These are phyloP conservation scores for Phaeophleospora eucalypticola DNA, from an alignment of 2,329 filamentous ascomycete species.

Conservation along the genomic window DNA sequence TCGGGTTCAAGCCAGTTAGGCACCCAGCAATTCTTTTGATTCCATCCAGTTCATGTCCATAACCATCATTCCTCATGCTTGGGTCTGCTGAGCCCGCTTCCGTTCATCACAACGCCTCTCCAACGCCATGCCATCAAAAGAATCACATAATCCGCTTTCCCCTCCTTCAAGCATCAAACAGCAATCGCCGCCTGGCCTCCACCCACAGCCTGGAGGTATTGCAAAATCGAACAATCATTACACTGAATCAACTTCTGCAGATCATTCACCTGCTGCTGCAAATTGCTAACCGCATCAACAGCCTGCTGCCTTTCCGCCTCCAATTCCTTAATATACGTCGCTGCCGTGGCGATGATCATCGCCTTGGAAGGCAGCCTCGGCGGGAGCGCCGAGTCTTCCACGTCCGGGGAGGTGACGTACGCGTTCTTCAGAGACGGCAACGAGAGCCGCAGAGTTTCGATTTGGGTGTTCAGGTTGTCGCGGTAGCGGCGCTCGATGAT, in stretches of 20 bases:
- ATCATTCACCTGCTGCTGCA: constrained; percentile 39
- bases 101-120: background rate
- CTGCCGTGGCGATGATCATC: constrained; percentile 45
- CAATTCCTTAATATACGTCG: constrained; percentile 45
- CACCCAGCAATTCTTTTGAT: no score
- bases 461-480: constrained; percentile 44
- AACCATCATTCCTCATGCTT: no score
- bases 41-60: no score
- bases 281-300: constrained; percentile 36
- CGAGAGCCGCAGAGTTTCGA: constrained; percentile 39
- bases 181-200: constrained; percentile 8
- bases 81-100: background rate
- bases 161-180: no score
- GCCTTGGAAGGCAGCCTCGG: constrained; percentile 42
- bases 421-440: constrained; percentile 40
- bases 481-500: constrained; percentile 47
- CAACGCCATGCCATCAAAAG: background rate
- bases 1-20: no score
- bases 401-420: constrained; percentile 37
- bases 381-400: constrained; percentile 41
- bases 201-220: constrained; percentile 21
- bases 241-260: constrained; percentile 45
- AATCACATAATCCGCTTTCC: background rate
- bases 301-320: constrained; percentile 41
- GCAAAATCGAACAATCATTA: constrained; percentile 38